Evolutionary conservation across 139 green algal genomes (phyloP), one percentile per base, ranked within the genome.

Genomic region (Auxenochlorella protothecoides): DNA sequence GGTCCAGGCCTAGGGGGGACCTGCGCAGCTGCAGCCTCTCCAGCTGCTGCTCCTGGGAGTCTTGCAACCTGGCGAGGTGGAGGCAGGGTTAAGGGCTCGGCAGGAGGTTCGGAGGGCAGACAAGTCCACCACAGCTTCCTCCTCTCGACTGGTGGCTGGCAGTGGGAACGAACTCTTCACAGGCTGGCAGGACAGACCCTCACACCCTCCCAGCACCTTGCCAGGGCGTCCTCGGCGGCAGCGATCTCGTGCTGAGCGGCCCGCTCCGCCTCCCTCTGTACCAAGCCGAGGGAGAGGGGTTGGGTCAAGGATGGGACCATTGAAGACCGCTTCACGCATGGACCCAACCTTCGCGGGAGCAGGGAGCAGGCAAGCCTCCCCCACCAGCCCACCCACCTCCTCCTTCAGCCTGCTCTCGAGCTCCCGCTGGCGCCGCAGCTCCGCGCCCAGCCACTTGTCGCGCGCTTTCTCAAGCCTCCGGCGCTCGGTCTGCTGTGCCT

Each of bases 401-500:
- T 63, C n/a, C 67, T 74, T 78, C 66, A 74, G 63, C 53, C 53
- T 52, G 5, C 68, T 68, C 65, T 76, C 74, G 10, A 69, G 51
- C 70, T 79, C 72, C 1, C 77, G 72, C 63, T 81, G 66, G 13
- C 69, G 65, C 56, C 77, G 60, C 68, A 79, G 72, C 59, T 76
- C 54, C 52, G 85, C 82, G 8, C 54, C 82, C 70, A 79, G 9
- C 78, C 74, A 86, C 51, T 74, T 72, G n/a, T 70, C 63, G 12
- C 67, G 60, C 66, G 81, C 70, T 61, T 78, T 78, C 55, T 88
- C 83, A 6, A 87, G 60, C 44, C 78, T 75, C 59, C 75, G 64
- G 71, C 72, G 71, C 66, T 79, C 81, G 9, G 81, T 68, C 68
- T 82, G 73, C 61, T 87, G 81, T n/a, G 63, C 63, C 67, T 88